phyloP scores from a whole-genome alignment of 129 eudicot species.

The Arctium lappa region DNA sequence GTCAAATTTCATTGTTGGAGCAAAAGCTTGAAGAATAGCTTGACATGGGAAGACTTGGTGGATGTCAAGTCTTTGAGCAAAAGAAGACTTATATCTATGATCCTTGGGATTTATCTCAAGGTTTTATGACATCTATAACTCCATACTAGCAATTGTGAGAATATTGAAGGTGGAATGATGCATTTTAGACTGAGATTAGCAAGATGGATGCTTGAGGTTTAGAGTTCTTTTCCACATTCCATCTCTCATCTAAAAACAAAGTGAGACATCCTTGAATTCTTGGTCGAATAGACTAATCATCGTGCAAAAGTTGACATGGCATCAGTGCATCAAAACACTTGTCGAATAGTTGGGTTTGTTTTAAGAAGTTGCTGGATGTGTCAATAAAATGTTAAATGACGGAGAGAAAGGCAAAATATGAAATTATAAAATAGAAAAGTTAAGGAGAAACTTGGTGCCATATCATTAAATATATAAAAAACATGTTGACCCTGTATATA shows the following conservation, averaged over 20 bases:
- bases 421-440: background rate
- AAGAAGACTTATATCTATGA: no score
- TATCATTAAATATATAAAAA: background rate
- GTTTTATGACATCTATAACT: no score
- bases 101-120: no score
- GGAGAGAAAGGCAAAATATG: background rate
- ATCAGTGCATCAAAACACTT: background rate
- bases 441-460: background rate
- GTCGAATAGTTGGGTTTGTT: background rate
- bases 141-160: background rate
- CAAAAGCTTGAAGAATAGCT: no score
- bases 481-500: background rate
- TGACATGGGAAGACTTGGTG: no score
- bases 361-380: background rate
- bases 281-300: background rate
- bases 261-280: background rate
- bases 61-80: no score
- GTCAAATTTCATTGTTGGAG: no score
- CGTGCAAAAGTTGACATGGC: background rate
- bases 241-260: background rate
- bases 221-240: background rate
- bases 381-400: background rate
- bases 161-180: background rate
- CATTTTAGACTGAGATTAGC: background rate
- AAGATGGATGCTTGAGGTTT: background rate